Evolutionary conservation across 2,329 filamentous ascomycete species (phyloP), one percentile per base, ranked within the genome.

Genomic region (Pseudovirgaria hyperparasitica): DNA sequence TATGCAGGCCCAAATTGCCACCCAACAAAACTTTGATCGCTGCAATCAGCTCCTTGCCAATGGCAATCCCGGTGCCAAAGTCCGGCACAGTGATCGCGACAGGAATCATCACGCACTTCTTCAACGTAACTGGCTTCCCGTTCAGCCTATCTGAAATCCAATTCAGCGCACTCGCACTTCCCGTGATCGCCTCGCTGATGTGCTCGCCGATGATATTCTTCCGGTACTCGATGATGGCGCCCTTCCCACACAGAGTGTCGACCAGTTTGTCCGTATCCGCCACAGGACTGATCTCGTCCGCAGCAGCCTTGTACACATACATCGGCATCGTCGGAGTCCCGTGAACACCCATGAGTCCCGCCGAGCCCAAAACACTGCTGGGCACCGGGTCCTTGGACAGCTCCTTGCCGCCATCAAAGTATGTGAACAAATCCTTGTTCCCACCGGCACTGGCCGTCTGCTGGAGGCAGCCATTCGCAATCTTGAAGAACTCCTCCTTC

Each of bases 261-360:
- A 52, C 33, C 26, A 51, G 22, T 2, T 23, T 30, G 33, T 51
- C 45, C 4, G 43, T 48, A 20, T 48, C 41, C 5, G 26, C 30
- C 1, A 48, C 28, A 3, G 41, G 33, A 20, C 38, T 42, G 9
- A 53, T 34, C 27, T 52, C 44, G 29, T 53, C 48, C 2, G 36
- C 30, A 7, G 41, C 35, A 4, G 48, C 42, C 24, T 54, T 48
- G 29, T 53, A 52, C 5, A 43, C 32, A 21, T 44, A 52, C 4
- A 46, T 17, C 2, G 46, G 47, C 22, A 45, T 43, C 13, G 18
- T 22, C 5, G 39, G 40, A 4, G 33, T 27, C 8, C 39, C 42
- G 19, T 43, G 32, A 12, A 26, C 25, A 3, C 36, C 39, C 32
- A 30, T 26, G n/a, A 32, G 29, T 16, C 19, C 20, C 15, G 35